Percentiles rank a stretch among this genome's conserved stretches.
These are phyloP conservation scores for Chaetomiaceae sp. DNA, from an alignment of 2,329 filamentous ascomycete genomes.

Conservation along the genomic window DNA sequence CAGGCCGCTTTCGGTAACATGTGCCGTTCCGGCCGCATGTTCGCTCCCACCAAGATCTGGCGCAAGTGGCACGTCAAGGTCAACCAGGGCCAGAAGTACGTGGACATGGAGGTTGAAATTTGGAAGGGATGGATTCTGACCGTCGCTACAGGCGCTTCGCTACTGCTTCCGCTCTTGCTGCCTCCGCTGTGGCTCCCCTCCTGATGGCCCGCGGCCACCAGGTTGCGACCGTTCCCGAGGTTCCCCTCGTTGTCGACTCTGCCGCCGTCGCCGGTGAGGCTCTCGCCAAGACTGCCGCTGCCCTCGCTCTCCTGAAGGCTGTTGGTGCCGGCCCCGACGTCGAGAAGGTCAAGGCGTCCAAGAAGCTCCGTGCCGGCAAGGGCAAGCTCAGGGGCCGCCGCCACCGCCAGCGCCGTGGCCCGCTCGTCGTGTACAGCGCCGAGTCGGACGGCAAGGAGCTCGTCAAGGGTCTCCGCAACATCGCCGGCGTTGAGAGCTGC, in stretches of 20 bases:
- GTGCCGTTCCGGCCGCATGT: slow-evolving; percentile 99
- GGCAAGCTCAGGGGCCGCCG: slow-evolving; percentile 97
- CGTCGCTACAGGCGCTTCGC: slow-evolving; percentile 70
- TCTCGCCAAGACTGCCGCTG: slow-evolving; percentile 81
- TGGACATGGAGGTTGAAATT: slow-evolving; percentile 17
- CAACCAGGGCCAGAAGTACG: slow-evolving; percentile 95
- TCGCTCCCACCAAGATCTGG: slow-evolving; percentile 99
- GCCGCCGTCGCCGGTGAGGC: slow-evolving; percentile 74
- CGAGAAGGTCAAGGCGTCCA: slow-evolving; percentile 91
- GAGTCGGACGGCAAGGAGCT: slow-evolving; percentile 93
- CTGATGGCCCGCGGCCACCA: slow-evolving; percentile 96
- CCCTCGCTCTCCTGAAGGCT: slow-evolving; percentile 80
- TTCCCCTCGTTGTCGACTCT: slow-evolving; percentile 93
- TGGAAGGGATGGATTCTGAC: slow-evolving; percentile 22
- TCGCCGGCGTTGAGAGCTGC: slow-evolving; percentile 94
- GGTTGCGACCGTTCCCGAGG: slow-evolving; percentile 85
- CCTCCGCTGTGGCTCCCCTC: slow-evolving; percentile 89
- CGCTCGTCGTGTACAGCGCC: slow-evolving; percentile 95
- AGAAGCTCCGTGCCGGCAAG: slow-evolving; percentile 97
- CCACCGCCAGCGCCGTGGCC: slow-evolving; percentile 94
- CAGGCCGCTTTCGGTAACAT: slow-evolving; percentile 99
- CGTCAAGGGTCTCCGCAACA: slow-evolving; percentile 94
- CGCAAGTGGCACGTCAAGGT: slow-evolving; percentile 99
- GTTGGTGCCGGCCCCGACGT: slow-evolving; percentile 86
- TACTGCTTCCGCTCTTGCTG: slow-evolving; percentile 93